Conservation (phyloP, 164 flowering plant genomes). For the Magnolia officinalis region DNA sequence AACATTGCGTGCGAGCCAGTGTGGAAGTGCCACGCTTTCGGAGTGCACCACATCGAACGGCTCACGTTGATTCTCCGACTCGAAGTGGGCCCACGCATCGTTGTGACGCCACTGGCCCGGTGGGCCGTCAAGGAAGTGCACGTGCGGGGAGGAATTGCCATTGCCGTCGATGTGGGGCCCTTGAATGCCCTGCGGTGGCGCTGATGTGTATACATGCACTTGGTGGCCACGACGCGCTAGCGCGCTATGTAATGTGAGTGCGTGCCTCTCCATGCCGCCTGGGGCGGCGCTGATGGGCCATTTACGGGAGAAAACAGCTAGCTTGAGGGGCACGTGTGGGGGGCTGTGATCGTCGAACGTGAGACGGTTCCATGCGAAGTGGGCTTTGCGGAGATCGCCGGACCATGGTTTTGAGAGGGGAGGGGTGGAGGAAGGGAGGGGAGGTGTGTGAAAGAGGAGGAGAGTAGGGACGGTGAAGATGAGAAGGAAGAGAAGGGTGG, state of each 20-base stretch:
- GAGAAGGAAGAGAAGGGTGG: constrained; percentile 59
- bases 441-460: constrained; percentile 41
- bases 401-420: constrained; percentile 33
- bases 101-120: constrained; percentile 64
- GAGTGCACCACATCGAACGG: constrained; percentile 84
- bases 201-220: constrained; percentile 72
- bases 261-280: constrained; percentile 97
- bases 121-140: constrained; percentile 63
- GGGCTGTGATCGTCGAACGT: constrained; percentile 22
- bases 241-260: constrained; percentile 59
- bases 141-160: constrained; percentile 20
- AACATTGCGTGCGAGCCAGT: constrained; percentile 53
- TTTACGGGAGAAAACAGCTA: constrained; percentile 86
- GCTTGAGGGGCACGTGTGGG: constrained; percentile 38
- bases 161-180: neutral
- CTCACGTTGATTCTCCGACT: constrained; percentile 36
- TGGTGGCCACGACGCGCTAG: constrained; percentile 61
- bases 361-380: constrained; percentile 81
- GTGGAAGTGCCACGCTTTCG: constrained; percentile 88
- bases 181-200: constrained; percentile 11
- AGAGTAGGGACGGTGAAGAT: constrained; percentile 66
- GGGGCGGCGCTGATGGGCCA: constrained; percentile 72
- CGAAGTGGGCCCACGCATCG: constrained; percentile 64
- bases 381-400: constrained; percentile 65
- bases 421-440: constrained; percentile 27